Base-by-base conservation (phyloP, 306 rosid species). In the Acmispon strigosus region DNA sequence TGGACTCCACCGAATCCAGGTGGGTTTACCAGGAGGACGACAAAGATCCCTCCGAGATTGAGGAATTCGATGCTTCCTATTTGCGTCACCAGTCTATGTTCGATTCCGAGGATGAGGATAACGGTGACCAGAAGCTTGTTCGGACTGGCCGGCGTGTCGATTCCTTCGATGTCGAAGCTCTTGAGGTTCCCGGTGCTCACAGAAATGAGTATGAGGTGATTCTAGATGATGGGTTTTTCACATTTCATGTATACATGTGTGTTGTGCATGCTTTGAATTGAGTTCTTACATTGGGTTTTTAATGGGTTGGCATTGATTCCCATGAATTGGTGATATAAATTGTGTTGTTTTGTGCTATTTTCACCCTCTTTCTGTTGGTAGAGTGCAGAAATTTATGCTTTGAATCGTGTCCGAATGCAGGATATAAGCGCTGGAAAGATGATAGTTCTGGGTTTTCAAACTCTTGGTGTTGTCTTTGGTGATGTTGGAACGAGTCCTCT, bases 401-500 rank as follows among this genome's bases (percentile, higher is more conserved):
- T 16, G 54, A 18, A 41, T 52, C 16, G 15, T 69, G 56, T 62
- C 61, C 22, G 52, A 14, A 75, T 82, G 78, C 91, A 94, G 97
- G 99, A 91, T 76, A 69, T 83, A 66, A 89, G 85, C 54, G 3
- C 82, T 79, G 96, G 91, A 53, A 91, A 78, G 86, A 86, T 66
- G 54, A 80, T 95, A 71, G 39, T 69, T 67, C 80, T 95, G 78
- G 92, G 88, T 73, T 91, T 87, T 75, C 97, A 95, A 76, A 95
- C 97, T 54, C 97, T 91, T 69, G 99, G 99, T 76, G 91, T 95
- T 75, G 97, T 95, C 62, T 95, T 95, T 84, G 99, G 99, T 66
- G 99, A 95, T 81, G 99, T 95, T 85, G 99, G 97, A 66, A 95
- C 99, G 7, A 91, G 99, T 75, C 99, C 99, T 34, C 78, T 95